Percentiles rank a stretch among this genome's conserved stretches.
Conservation (phyloP, 2,329 filamentous ascomycete genomes). For the Botryosphaeria dothidea region DNA sequence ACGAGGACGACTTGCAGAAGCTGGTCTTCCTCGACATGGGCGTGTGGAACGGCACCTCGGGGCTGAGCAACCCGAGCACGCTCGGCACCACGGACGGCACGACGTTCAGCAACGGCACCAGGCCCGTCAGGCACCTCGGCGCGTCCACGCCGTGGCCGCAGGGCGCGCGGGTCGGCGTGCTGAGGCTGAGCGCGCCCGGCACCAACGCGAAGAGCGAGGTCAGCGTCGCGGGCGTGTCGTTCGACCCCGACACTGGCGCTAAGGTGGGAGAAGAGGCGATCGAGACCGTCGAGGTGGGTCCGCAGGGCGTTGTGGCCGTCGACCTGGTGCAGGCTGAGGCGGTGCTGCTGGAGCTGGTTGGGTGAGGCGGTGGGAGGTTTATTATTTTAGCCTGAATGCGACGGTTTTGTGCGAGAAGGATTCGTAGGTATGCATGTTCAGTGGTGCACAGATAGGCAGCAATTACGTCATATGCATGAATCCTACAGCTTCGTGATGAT, state of each 20-base stretch:
- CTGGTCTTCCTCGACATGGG: slow-evolving; percentile 17
- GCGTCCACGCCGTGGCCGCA: slow-evolving; percentile 3
- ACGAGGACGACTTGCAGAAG: neutral
- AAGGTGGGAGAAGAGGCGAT: slow-evolving; percentile 3
- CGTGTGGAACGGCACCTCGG: slow-evolving; percentile 11
- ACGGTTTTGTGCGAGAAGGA: too few species aligned
- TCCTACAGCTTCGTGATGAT: too few species aligned
- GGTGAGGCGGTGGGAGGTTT: neutral
- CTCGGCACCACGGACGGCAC: slow-evolving; percentile 6
- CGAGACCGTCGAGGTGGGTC: neutral
- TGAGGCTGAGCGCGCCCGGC: slow-evolving; percentile 8
- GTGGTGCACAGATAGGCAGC: too few species aligned
- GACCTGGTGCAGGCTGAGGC: slow-evolving; percentile 15
- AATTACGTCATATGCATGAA: too few species aligned
- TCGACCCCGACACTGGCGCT: neutral
- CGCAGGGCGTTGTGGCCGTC: neutral
- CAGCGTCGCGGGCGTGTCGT: neutral
- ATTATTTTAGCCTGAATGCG: too few species aligned
- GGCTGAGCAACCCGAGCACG: slow-evolving; percentile 14
- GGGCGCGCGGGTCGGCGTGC: neutral
- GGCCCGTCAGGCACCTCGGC: neutral
- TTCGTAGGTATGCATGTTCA: neutral
- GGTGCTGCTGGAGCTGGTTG: slow-evolving; percentile 12
- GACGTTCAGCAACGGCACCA: slow-evolving; percentile 1
- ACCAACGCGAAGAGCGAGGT: slow-evolving; percentile 17